These are phyloP conservation scores for Dentiscutata heterogama DNA, from an alignment of 371 early-diverging fungal genomes.

Conservation along the genomic window DNA sequence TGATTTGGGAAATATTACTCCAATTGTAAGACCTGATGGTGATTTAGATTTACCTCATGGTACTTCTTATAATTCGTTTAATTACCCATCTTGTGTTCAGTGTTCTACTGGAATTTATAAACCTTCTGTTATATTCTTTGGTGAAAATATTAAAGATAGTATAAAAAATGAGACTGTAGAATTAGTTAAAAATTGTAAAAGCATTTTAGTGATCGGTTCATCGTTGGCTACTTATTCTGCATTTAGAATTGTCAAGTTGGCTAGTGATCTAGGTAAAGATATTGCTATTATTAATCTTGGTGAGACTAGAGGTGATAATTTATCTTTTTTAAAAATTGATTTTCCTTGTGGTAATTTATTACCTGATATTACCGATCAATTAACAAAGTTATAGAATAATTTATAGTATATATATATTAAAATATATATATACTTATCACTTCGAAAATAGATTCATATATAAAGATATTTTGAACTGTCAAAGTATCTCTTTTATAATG, in stretches of 20 bases:
- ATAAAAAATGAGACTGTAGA: constrained; percentile 63
- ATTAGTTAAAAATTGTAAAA: constrained; percentile 65
- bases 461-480: no score
- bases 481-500: no score
- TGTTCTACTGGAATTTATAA: constrained; percentile 75
- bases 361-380: not conserved
- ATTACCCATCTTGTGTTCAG: constrained; percentile 74
- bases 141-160: constrained; percentile 77
- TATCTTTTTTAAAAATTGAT: constrained; percentile 70
- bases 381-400: not conserved
- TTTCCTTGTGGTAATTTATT: constrained; percentile 42
- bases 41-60: constrained; percentile 78
- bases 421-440: no score
- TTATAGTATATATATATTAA: not conserved
- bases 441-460: no score
- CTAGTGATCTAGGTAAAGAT: constrained; percentile 66
- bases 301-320: constrained; percentile 75
- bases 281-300: constrained; percentile 82
- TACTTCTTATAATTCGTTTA: constrained; percentile 68
- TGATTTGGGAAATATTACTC: constrained; percentile 50
- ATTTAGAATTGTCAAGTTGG: constrained; percentile 75
- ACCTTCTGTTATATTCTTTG: constrained; percentile 89
- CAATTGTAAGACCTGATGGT: constrained; percentile 88
- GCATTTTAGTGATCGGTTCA: constrained; percentile 82
- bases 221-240: constrained; percentile 88